These are phyloP conservation scores for Corchorus olitorius DNA, from an alignment of 345 rosid species.

Conservation along the genomic window DNA sequence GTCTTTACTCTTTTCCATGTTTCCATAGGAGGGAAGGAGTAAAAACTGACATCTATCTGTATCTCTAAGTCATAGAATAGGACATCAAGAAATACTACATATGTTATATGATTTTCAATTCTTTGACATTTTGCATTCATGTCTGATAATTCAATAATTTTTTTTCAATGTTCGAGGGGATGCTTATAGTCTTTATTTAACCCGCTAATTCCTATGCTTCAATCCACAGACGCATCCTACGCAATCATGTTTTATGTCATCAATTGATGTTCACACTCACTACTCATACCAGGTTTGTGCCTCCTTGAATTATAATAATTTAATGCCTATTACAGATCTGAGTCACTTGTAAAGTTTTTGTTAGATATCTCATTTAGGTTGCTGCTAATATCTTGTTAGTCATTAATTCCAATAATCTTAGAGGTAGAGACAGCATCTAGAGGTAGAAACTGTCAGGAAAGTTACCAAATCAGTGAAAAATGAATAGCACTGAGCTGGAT, in stretches of 20 bases:
- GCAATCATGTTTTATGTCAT: slow-evolving; percentile 99
- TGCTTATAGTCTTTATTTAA: neutral
- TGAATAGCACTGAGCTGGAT: neutral
- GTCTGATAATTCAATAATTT: slow-evolving; percentile 8
- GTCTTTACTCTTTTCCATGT: neutral
- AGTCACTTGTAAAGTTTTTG: slow-evolving; percentile 4
- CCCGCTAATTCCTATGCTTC: slow-evolving; percentile 15
- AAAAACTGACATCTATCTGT: neutral
- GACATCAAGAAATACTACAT: neutral
- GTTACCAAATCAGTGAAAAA: neutral
- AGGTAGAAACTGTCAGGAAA: neutral
- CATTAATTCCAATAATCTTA: neutral
- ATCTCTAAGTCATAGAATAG: neutral
- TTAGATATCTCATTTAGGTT: neutral
- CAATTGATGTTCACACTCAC: slow-evolving; percentile 96
- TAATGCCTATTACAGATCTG: slow-evolving; percentile 5
- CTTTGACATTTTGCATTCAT: slow-evolving; percentile 5
- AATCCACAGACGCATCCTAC: slow-evolving; percentile 92
- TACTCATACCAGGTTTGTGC: slow-evolving; percentile 86
- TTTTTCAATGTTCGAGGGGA: slow-evolving; percentile 9
- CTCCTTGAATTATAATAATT: slow-evolving; percentile 15
- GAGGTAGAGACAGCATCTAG: neutral
- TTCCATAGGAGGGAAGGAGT: neutral
- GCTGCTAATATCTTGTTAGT: neutral
- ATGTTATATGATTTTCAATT: neutral